Conservation (phyloP, 2,329 filamentous ascomycete genomes). For the Tolypocladium inflatum region DNA sequence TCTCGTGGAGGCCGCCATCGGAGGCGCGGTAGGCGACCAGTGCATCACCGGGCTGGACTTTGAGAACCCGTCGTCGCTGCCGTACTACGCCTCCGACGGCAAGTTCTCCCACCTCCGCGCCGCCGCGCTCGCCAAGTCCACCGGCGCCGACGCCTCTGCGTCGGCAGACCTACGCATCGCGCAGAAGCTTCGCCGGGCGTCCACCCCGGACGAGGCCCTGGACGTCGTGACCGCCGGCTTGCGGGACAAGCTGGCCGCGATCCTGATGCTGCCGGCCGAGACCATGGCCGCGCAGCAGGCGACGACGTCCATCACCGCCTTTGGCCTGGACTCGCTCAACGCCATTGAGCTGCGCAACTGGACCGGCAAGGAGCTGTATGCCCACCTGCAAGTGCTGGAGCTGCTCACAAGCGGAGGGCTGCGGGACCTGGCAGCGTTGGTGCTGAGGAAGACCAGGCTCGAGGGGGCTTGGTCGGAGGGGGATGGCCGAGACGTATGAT, state of each 20-base stretch:
- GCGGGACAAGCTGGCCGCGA: slow-evolving; percentile 24
- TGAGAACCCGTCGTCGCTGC: slow-evolving; percentile 28
- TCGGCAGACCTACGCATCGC: slow-evolving; percentile 6
- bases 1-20: slow-evolving; percentile 40
- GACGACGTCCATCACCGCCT: slow-evolving; percentile 12
- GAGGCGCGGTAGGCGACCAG: slow-evolving; percentile 34
- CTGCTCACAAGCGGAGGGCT: slow-evolving; percentile 39
- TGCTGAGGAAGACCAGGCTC: slow-evolving; percentile 16
- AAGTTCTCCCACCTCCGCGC: slow-evolving; percentile 42
- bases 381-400: slow-evolving; percentile 42
- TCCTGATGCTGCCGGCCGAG: slow-evolving; percentile 15
- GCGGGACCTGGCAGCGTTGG: slow-evolving; percentile 11
- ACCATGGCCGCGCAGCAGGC: slow-evolving; percentile 10
- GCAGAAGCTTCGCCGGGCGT: slow-evolving; percentile 8
- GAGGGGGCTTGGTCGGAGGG: slow-evolving; percentile 8
- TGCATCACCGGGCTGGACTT: slow-evolving; percentile 46
- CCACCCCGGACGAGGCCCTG: slow-evolving; percentile 10
- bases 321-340: slow-evolving; percentile 35
- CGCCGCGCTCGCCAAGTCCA: slow-evolving; percentile 18
- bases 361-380: slow-evolving; percentile 33
- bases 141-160: slow-evolving; percentile 1
- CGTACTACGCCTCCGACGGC: slow-evolving; percentile 45
- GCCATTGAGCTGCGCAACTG: slow-evolving; percentile 42
- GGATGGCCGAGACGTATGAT: not conserved
- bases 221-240: slow-evolving; percentile 14